Base-by-base conservation (phyloP, 169 alveolate genomes). In the Theileria sp. region DNA sequence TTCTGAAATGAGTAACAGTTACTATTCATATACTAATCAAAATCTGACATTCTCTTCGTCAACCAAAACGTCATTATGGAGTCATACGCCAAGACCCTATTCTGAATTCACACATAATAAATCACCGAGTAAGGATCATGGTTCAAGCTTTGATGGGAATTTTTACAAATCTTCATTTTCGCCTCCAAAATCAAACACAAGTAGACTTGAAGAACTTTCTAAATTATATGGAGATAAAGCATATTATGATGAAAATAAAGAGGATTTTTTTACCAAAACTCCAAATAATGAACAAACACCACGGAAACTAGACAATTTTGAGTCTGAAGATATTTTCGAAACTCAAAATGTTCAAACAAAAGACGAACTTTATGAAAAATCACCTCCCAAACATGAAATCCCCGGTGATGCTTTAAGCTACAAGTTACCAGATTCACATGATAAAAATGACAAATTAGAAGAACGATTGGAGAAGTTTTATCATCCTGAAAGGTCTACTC, bases 61-160 rank as follows among this genome's bases (percentile, higher is more conserved):
- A 17, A 30, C 38, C 72, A 64, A 30, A 21, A 21, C 38, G 51
- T 64, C 72, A 64, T 32, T 64, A 4, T 64, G 72, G 72, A 64
- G 72, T 25, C 72, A 64, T 32, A 64, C 72, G 15, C 72, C 72
- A 19, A 64, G 72, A 64, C 51, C 44, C 6, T 64, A 64, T 32
- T 64, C 72, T 19, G 72, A 64, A 51, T 64, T 64, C 51, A 64
- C 38, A 21, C 72, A 64, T 15, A 64, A 64, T 38, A 30, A 23
- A 21, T 64, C 72, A 21, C 72, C 72, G 19, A 64, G 38, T 30
- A 64, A 23, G 51, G 50, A 64, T 15, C 26, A n/a, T 30, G 50
- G 50, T 4, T 64, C 23, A 17, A 64, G 38, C 51, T 64, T 28
- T 13, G 72, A 30, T 17, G 26, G 38, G 1, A 64, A 64, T 5